Evolutionary conservation across 306 rosid species (phyloP).

Genomic region (Boehmeria nivea): DNA sequence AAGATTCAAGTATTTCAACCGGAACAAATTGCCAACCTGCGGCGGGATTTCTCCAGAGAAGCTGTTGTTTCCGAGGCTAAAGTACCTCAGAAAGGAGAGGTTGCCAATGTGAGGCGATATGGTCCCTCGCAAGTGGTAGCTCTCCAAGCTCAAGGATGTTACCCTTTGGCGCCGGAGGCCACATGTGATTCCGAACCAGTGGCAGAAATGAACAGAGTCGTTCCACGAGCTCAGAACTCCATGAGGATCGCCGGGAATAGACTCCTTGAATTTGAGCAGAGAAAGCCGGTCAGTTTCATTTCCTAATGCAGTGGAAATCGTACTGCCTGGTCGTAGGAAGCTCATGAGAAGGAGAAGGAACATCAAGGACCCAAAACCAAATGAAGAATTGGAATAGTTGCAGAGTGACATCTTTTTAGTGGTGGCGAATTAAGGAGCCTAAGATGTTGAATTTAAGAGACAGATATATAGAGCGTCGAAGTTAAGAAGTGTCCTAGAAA

Average conservation of each 20-base stretch:
- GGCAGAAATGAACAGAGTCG: slow-evolving; percentile 29
- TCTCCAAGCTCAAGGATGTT: slow-evolving; percentile 4
- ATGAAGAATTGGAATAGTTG: too few relatives aligned
- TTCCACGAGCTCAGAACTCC: slow-evolving; percentile 31
- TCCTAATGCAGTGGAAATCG: neutral
- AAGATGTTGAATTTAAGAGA: too few relatives aligned
- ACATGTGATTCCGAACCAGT: slow-evolving; percentile 45
- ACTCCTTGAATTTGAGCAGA: slow-evolving; percentile 31
- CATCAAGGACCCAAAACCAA: too few relatives aligned
- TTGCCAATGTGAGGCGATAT: slow-evolving; percentile 40
- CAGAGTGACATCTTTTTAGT: too few relatives aligned
- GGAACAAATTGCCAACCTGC: slow-evolving; percentile 14
- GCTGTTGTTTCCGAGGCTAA: slow-evolving; percentile 16
- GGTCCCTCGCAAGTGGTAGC: slow-evolving; percentile 18
- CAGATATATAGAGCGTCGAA: too few relatives aligned
- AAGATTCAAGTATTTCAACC: neutral
- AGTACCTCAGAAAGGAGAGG: slow-evolving; percentile 14
- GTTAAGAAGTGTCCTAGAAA: too few relatives aligned
- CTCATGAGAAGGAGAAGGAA: too few relatives aligned
- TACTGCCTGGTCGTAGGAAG: neutral
- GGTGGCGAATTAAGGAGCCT: too few relatives aligned
- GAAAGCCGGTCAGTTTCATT: slow-evolving; percentile 2
- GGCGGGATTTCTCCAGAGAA: slow-evolving; percentile 27
- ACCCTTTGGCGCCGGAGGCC: slow-evolving; percentile 27
- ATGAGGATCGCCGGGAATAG: slow-evolving; percentile 20